Conservation (phyloP, 2,329 filamentous ascomycete species). For the Ascochyta clinopodiicola region DNA sequence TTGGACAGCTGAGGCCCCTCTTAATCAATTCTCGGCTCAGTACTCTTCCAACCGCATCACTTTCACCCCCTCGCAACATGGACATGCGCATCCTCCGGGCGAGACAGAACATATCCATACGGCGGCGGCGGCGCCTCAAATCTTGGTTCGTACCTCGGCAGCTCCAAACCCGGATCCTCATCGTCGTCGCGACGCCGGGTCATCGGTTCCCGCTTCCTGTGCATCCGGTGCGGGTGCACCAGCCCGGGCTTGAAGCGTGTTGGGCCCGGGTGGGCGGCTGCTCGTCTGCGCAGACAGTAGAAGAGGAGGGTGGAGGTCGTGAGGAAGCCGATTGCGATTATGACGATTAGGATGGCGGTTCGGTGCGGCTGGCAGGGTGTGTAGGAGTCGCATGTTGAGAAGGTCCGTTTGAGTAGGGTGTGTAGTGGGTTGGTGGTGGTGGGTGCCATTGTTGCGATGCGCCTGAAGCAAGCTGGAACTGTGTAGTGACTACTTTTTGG, state of each 20-base stretch:
- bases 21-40: background rate
- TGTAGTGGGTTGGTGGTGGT: background rate
- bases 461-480: background rate
- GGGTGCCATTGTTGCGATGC: slow-evolving; percentile 5
- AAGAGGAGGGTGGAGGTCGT: slow-evolving; percentile 5
- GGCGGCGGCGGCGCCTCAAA: slow-evolving; percentile 11
- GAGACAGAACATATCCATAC: slow-evolving; percentile 4
- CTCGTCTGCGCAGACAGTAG: slow-evolving; percentile 11
- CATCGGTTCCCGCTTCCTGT: slow-evolving; percentile 5
- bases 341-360: slow-evolving; percentile 4
- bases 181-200: slow-evolving; percentile 5
- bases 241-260: background rate
- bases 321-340: slow-evolving; percentile 5
- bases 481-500: background rate
- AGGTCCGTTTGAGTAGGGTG: background rate
- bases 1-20: background rate
- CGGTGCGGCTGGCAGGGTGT: slow-evolving; percentile 3
- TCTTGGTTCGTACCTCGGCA: slow-evolving; percentile 8
- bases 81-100: slow-evolving; percentile 8
- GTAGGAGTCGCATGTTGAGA: slow-evolving; percentile 2
- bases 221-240: slow-evolving; percentile 8
- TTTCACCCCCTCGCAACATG: background rate
- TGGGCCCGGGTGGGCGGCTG: background rate
- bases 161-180: background rate
- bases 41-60: background rate